These are phyloP conservation scores for Panaeolus cyanescens DNA, from an alignment of 768 basidiomycete genomes.

Conservation along the genomic window DNA sequence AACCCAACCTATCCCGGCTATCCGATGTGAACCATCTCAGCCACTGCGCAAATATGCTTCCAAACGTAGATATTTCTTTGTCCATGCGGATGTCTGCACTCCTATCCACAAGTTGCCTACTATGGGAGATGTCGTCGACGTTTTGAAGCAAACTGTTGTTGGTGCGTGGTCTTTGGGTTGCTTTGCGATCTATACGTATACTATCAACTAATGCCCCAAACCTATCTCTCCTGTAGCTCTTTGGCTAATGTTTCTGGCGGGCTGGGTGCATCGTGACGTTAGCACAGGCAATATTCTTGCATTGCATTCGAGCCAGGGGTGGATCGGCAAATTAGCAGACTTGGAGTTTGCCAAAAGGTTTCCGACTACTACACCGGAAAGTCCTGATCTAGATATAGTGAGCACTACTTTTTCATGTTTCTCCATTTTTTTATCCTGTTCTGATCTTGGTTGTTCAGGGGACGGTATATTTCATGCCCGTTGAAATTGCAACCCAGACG, in stretches of 20 bases:
- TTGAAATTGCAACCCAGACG: slow-evolving; percentile 9
- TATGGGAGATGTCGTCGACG: slow-evolving; percentile 5
- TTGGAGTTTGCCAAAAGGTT: slow-evolving; percentile 15
- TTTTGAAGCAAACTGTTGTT: slow-evolving; percentile 2
- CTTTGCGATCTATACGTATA: no score
- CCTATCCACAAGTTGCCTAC: slow-evolving; percentile 1
- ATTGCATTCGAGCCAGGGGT: background rate
- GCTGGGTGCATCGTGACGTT: slow-evolving; percentile 19
- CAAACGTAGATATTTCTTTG: slow-evolving; percentile 3
- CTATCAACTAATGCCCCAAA: slow-evolving; percentile 1
- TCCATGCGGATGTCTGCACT: slow-evolving; percentile 2
- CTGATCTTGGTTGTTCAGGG: slow-evolving; percentile 8
- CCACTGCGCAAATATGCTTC: slow-evolving; percentile 4
- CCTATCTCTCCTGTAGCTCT: slow-evolving; percentile 12
- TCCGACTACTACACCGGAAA: background rate
- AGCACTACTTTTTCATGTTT: background rate
- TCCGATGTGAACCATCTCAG: slow-evolving; percentile 6
- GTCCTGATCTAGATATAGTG: slow-evolving; percentile 15
- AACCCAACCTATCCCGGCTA: slow-evolving; percentile 8
- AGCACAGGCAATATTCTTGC: slow-evolving; percentile 16
- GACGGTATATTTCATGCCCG: slow-evolving; percentile 15
- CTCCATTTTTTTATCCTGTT: background rate
- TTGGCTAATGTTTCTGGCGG: slow-evolving; percentile 13
- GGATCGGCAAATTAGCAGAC: slow-evolving; percentile 11
- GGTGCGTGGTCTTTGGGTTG: slow-evolving; percentile 6